These are phyloP conservation scores for Pseudomicrostroma phylloplanum DNA, from an alignment of 1,284 basidiomycete species.

Conservation along the genomic window DNA sequence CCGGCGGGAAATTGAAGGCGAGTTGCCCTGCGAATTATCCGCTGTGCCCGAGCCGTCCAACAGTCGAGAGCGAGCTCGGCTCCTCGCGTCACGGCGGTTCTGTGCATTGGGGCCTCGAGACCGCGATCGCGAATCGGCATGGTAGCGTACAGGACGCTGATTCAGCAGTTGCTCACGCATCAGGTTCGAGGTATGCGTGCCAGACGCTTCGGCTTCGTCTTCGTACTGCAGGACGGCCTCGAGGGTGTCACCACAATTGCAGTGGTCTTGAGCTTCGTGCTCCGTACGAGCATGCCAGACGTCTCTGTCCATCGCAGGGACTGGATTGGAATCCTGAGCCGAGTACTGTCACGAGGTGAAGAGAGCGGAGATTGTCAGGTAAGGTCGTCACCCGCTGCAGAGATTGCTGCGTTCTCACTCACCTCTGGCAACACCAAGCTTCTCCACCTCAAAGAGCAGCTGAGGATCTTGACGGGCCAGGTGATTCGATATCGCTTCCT, in stretches of 20 bases:
- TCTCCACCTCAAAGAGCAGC: conserved; percentile 3
- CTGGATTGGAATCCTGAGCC: neutral
- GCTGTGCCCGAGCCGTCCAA: no score
- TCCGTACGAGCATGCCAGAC: neutral
- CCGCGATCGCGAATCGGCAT: neutral
- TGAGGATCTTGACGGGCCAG: neutral
- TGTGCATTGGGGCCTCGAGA: neutral
- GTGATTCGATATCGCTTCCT: conserved; percentile 1
- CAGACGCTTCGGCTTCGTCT: neutral
- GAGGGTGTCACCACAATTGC: neutral
- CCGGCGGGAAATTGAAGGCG: no score
- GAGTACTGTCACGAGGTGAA: neutral
- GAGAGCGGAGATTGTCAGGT: neutral
- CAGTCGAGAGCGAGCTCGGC: no score
- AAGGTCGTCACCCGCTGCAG: neutral
- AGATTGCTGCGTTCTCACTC: neutral
- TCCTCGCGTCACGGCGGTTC: no score
- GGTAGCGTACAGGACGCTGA: neutral
- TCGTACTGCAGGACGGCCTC: neutral
- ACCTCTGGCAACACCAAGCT: conserved; percentile 6
- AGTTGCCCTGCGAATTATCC: no score
- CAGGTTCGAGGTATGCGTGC: neutral
- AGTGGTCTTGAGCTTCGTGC: neutral
- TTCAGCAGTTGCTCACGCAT: neutral
- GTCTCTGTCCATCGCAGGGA: neutral